Evolutionary conservation across 2,329 filamentous ascomycete genomes (phyloP), one percentile per base, ranked within the genome.

Genomic region (Arthrobotrys pseudoclavata): DNA sequence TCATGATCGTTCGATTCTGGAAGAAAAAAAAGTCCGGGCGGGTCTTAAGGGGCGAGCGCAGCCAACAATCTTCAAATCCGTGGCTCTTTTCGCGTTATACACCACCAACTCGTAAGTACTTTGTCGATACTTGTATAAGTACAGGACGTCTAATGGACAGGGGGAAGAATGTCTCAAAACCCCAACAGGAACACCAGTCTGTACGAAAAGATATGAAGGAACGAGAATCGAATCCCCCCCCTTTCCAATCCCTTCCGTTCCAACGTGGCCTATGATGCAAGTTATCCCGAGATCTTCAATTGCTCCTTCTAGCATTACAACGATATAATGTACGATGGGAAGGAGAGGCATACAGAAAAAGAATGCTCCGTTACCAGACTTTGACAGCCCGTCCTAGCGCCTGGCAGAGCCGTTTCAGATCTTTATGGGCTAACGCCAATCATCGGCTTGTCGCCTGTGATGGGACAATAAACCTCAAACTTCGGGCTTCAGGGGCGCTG

Each of bases 391-490:
- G 18, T 42, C 34, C 18, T 60, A 42, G 55, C 55, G 55, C 31
- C 55, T 60, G 55, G 55, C 34, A 60, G 55, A 60, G 55, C 55
- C 55, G 55, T 60, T 60, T 60, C 55, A 60, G 55, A 42, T 40
- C 42, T 60, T 42, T 42, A 18, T n/a, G 22, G 18, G 20, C 55
- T 60, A 60, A 60, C 55, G 55, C 55, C 55, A 60, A 60, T 60
- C 55, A 60, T 60, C 55, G 34, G 55, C 18, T 24, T 60, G 55
- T 60, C 55, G 55, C 55, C 55, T 60, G 55, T 26, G 55, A 60
- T 60, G 55, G 20, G 34, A 40, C 55, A 60, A 60, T 60, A 60
- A 60, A 60, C 55, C 55, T 60, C 55, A 60, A 60, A 60, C 55
- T 12, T 37, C 55, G 31, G 55, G 55, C 55, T 60, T 40, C 42